phyloP scores from a whole-genome alignment of 495 filamentous ascomycete species.

The Penicillium macrosclerotiorum region DNA sequence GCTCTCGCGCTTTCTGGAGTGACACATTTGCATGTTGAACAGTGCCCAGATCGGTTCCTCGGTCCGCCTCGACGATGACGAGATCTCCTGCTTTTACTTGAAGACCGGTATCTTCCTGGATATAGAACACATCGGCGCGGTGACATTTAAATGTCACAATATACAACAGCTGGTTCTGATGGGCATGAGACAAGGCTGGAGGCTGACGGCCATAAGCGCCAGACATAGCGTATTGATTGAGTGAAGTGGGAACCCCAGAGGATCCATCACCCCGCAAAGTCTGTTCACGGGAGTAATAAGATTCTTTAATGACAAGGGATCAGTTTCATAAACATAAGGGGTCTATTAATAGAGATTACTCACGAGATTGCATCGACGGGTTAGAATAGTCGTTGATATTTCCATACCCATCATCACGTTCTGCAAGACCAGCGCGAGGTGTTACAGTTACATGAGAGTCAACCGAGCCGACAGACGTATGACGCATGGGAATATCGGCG shows the following conservation, averaged over 20 bases:
- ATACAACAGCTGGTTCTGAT: constrained; percentile 80
- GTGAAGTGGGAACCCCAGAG: constrained; percentile 37
- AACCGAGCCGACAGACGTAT: constrained; percentile 65
- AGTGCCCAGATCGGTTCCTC: constrained; percentile 93
- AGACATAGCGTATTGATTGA: constrained; percentile 56
- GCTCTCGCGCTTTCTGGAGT: constrained; percentile 76
- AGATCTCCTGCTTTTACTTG: constrained; percentile 87
- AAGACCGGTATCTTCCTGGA: constrained; percentile 90
- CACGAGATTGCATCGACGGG: constrained; percentile 12
- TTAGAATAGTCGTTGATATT: constrained; percentile 29
- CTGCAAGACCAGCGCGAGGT: constrained; percentile 31
- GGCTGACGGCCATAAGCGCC: constrained; percentile 51
- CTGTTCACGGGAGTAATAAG: constrained; percentile 50
- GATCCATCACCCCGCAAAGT: constrained; percentile 39
- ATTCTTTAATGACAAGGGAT: constrained; percentile 34
- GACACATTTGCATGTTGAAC: constrained; percentile 81
- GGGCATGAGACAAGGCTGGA: constrained; percentile 64
- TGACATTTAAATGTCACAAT: constrained; percentile 95
- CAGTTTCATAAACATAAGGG: not conserved
- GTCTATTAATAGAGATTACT: constrained; percentile 9
- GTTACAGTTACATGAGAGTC: constrained; percentile 43
- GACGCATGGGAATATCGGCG: constrained; percentile 74
- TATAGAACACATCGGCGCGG: constrained; percentile 92
- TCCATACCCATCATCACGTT: constrained; percentile 40
- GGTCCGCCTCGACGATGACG: constrained; percentile 96